Base-by-base conservation (phyloP, 305 asterid genomes). In the Fraxinus nigra region DNA sequence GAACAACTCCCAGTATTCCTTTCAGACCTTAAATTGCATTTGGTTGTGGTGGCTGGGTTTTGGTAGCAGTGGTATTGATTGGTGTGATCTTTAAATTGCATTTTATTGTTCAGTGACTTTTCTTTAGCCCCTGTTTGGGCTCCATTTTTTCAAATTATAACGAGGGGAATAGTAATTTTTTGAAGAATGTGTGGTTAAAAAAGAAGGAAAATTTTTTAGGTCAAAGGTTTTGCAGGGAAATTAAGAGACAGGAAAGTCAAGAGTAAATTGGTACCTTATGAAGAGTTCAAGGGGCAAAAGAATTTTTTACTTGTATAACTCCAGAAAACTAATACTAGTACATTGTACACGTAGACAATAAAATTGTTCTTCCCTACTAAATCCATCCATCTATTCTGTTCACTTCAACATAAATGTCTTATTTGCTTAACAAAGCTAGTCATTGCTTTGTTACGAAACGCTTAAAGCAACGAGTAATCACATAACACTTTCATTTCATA, bases 401-500 rank as follows among this genome's bases (percentile, higher is more conserved):
- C n/a, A 1, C 16, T 63, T 63, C 37, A 3, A 30, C 37, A 28
- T 26, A 65, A 22, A 7, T 22, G 32, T 22, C 72, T 61, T 61
- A 22, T 61, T 61, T 61, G 5, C 22, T 46, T 63, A 63, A 63
- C 10, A 63, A 22, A 63, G 34, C 30, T 59, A 59, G 30, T 59
- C 30, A 22, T 20, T 22, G 67, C 18, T 56, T 56, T 56, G 11
- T n/a, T 18, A 56, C 26, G 3, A 18, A 32, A 9, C 0, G 74
- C 80, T 72, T 35, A 26, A 72, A 3, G 72, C 69, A 7, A 69
- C 43, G 7, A 80, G 72, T 78, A 70, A 77, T 18, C 33, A 61
- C 46, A 30, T 26, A 32, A 26, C 46, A 77, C 51, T 32, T 77
- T 40, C 51, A 51, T 9, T 54, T 28, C 51, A 51, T 32, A 18